Base-by-base conservation (phyloP, 2,329 filamentous ascomycete species). In the Gnomoniopsis sp. region DNA sequence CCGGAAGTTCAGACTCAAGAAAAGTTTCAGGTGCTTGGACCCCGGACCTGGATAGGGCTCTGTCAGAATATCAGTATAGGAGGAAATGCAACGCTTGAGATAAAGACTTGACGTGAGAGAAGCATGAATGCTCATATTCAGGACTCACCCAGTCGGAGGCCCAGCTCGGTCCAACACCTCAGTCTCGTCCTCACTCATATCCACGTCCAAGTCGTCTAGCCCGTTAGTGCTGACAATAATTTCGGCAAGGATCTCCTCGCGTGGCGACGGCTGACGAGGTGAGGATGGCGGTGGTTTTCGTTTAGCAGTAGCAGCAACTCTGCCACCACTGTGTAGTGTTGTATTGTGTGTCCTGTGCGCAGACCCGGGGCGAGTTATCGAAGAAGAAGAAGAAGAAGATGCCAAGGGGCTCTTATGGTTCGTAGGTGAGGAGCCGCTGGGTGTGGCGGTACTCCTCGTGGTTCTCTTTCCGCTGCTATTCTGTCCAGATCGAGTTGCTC, bases 211-310 rank as follows among this genome's bases (percentile, higher is more conserved):
- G 4, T 47, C 58, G 21, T 76, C 71, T 70, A 77, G 75, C 15
- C 73, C 68, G 56, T 73, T 76, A 33, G 75, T 77, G 71, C 75
- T 77, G 19, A 79, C 77, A 4, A 78, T 66, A 26, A 79, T 79
- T 60, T 77, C 76, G 3, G 73, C 69, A 3, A 71, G 73, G 36
- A 74, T 72, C 41, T 77, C 72, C 49, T 69, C 68, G 14, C 34
- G 56, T n/a, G 48, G 53, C 49, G 19, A 26, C 10, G 30, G 33
- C 7, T 41, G 53, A 50, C 38, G 21, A 21, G 53, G 36, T n/a
- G 17, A 38, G 19, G 38, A 26, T 7, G 34, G 52, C n/a, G 30
- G 41, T 36, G 50, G 19, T 55, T 46, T 59, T 22, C 52, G 48
- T 23, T 53, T 59, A 26, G 57, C 57, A n/a, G 50, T 38, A 21